A percentile compares a stretch with the other conserved stretches of the same genome.
Evolutionary conservation across 2,329 filamentous ascomycete genomes (phyloP).

Genomic region (Arthrinium phaeospermum): DNA sequence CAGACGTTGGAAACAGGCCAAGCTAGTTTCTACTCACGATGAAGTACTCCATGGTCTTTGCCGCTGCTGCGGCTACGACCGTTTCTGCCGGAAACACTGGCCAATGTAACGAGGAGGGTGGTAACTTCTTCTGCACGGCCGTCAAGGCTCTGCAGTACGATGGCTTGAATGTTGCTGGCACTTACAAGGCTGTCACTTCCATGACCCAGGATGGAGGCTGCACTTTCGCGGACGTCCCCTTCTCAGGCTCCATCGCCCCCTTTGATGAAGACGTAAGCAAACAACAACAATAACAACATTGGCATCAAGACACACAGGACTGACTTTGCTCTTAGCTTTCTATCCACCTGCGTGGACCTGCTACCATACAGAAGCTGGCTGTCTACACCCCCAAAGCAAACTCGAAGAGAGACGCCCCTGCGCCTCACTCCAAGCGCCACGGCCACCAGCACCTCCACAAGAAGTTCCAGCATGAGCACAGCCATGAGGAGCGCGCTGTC

Average conservation of each 20-base stretch:
- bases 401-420: constrained; percentile 45
- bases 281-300: background rate
- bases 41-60: constrained; percentile 25
- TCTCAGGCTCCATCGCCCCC: constrained; percentile 67
- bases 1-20: background rate
- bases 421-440: constrained; percentile 45
- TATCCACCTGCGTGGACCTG: constrained; percentile 69
- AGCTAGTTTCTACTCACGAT: constrained; percentile 21
- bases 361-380: constrained; percentile 68
- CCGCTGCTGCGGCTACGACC: constrained; percentile 23
- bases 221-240: constrained; percentile 55
- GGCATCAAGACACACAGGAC: constrained; percentile 21
- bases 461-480: constrained; percentile 41
- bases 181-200: constrained; percentile 66
- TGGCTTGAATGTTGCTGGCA: constrained; percentile 63
- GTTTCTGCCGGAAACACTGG: constrained; percentile 23
- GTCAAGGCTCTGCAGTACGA: constrained; percentile 72
- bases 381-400: constrained; percentile 65
- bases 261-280: constrained; percentile 71
- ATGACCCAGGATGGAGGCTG: constrained; percentile 66
- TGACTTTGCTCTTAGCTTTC: constrained; percentile 59
- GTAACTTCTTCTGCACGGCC: constrained; percentile 71
- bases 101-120: constrained; percentile 44
- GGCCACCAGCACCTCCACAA: constrained; percentile 59
- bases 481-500: constrained; percentile 51